phyloP scores from a whole-genome alignment of 306 rosid genomes.

The Malus sylvestris region DNA sequence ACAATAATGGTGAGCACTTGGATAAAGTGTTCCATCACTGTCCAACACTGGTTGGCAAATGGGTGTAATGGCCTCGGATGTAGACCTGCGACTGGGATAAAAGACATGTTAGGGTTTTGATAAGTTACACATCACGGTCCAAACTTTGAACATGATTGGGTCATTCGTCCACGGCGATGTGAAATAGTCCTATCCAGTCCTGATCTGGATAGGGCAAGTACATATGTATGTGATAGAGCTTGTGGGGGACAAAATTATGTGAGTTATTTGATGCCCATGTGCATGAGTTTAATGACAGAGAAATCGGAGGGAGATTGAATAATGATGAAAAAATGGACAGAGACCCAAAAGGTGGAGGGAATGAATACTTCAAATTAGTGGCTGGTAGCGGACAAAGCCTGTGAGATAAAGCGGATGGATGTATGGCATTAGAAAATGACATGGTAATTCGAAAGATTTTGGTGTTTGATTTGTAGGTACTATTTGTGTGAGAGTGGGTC shows the following conservation, averaged over 20 bases:
- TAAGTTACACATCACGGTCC: constrained; percentile 8
- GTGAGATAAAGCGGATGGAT: constrained; percentile 10
- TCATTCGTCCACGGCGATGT: background rate
- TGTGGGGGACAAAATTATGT: constrained; percentile 38
- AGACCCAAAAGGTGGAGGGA: background rate
- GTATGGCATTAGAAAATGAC: constrained; percentile 25
- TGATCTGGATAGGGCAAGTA: constrained; percentile 8
- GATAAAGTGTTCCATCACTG: constrained; percentile 14
- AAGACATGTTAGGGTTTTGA: constrained; percentile 9
- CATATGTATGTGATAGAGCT: constrained; percentile 13
- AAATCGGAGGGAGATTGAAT: constrained; percentile 9
- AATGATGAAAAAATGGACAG: constrained; percentile 7
- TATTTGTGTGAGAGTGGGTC: constrained; percentile 16
- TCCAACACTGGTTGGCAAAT: constrained; percentile 10
- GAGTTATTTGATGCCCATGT: constrained; percentile 26
- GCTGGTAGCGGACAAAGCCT: constrained; percentile 21
- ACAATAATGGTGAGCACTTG: background rate
- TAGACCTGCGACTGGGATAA: constrained; percentile 1
- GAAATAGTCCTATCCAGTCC: background rate
- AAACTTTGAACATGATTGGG: constrained; percentile 2
- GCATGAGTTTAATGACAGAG: constrained; percentile 16
- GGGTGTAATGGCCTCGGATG: constrained; percentile 18
- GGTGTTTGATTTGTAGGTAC: constrained; percentile 7
- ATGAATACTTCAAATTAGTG: constrained; percentile 6
- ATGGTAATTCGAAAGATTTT: background rate